Base-by-base conservation (phyloP, 2,329 filamentous ascomycete species). In the Microcera coccophila region DNA sequence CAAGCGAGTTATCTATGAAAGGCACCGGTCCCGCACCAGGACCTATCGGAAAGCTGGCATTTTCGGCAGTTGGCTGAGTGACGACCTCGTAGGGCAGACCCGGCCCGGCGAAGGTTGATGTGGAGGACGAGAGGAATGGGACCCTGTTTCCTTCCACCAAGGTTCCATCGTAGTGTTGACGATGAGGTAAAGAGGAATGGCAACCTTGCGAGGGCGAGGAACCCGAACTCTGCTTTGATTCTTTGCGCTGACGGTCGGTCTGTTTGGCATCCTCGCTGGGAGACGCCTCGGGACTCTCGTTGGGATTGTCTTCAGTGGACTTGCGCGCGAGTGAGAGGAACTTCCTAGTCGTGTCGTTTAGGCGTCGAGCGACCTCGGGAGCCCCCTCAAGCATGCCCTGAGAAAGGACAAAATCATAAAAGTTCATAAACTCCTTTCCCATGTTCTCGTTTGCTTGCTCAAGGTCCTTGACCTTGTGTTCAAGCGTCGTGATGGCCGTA, bases 401-500 rank as follows among this genome's bases (percentile, higher is more conserved):
- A 22, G 69, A 64, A 17, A 81, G 59, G 3, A 79, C 75, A 29
- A 76, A 76, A 49, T 87, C 78, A 48, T 85, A 80, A 18, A 91
- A 76, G 22, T 71, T 73, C 52, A 81, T 69, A 54, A 94, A 90
- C 0, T 81, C 77, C 39, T 75, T 80, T 65, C 79, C 84, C 82
- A 94, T 88, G 54, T 85, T 78, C 42, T 85, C 77, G 47, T 90
- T 84, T 17, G 77, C 79, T 12, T 75, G 73, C 45, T 84, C 78
- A n/a, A 94, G 75, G 18, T 79, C 74, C 41, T 81, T 71, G 19
- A 91, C 86, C 47, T 83, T 76, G 41, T 79, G 75, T 59, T 89
- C 84, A 10, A 95, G 73, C 1, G 79, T 80, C 20, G 80, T 76
- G 42, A 95, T 91, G 4, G 86, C 85, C 17, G 78, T 84, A 60